phyloP scores from a whole-genome alignment of 345 rosid species.

The Eucalyptus regnans region DNA sequence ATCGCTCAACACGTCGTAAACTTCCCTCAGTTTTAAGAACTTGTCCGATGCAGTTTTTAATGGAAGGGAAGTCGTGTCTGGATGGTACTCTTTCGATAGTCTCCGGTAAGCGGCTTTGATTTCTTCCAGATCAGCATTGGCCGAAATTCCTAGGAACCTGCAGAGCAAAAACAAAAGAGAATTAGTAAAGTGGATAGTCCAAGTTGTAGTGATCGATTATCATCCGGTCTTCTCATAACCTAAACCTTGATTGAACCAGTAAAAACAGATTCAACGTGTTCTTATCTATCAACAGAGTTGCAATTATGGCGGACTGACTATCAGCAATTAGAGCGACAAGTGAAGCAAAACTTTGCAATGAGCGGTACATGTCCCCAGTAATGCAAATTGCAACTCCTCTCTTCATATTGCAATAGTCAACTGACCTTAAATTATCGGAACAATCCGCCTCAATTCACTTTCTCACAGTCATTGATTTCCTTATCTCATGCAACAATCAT shows the following conservation, averaged over 20 bases:
- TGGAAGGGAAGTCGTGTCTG: conserved; percentile 89
- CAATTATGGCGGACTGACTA: neutral
- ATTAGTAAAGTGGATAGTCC: neutral
- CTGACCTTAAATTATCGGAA: neutral
- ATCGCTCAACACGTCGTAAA: conserved; percentile 53
- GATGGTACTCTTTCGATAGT: conserved; percentile 88
- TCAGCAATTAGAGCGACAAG: neutral
- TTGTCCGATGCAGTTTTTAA: conserved; percentile 73
- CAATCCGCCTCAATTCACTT: neutral
- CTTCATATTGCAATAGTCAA: neutral
- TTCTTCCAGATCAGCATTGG: conserved; percentile 72
- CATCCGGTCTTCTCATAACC: neutral
- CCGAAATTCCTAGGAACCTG: conserved; percentile 74
- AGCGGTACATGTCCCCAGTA: neutral
- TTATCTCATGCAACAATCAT: neutral
- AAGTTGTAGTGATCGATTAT: neutral
- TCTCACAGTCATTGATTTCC: neutral
- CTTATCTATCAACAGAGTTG: neutral
- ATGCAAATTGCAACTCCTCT: neutral
- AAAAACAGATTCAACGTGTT: neutral
- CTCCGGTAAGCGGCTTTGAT: conserved; percentile 80
- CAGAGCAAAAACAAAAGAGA: neutral
- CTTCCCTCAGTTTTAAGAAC: conserved; percentile 63
- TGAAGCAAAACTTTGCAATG: neutral
- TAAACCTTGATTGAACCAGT: neutral